Percentiles rank a stretch among this genome's conserved stretches.
Evolutionary conservation across 331 rosid genomes (phyloP).

Genomic region (Quercus phellos): DNA sequence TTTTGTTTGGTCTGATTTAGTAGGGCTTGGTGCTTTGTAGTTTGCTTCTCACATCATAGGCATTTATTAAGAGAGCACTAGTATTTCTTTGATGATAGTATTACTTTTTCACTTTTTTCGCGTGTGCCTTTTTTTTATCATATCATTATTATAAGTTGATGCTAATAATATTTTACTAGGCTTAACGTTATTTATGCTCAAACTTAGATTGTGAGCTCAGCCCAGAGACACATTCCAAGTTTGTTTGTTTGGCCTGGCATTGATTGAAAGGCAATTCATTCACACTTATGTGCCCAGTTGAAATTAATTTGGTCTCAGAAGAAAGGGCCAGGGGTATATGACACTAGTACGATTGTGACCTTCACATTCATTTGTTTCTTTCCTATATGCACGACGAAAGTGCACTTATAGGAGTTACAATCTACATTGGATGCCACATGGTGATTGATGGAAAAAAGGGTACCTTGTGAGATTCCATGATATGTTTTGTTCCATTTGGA

Average conservation of each 20-base stretch:
- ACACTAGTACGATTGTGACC: neutral
- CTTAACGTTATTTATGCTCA: neutral
- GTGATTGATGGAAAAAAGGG: neutral
- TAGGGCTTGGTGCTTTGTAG: too few species aligned
- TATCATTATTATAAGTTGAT: neutral
- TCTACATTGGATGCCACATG: neutral
- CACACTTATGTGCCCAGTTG: neutral
- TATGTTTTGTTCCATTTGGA: neutral
- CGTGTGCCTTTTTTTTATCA: neutral
- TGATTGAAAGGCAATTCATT: neutral
- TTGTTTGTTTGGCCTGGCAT: neutral
- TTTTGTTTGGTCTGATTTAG: too few species aligned
- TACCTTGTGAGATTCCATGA: neutral
- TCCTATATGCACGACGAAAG: neutral
- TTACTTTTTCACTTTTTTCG: neutral
- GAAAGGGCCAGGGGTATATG: neutral
- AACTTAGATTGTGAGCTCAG: neutral
- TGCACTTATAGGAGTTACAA: neutral
- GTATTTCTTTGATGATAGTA: neutral
- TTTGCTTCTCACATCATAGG: neutral
- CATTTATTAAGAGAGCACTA: neutral
- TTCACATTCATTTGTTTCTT: neutral
- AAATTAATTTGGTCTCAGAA: neutral
- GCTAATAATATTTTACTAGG: neutral
- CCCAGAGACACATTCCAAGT: too few species aligned